Conservation (phyloP, 768 basidiomycete species). For the Tephrocybe sp. region DNA sequence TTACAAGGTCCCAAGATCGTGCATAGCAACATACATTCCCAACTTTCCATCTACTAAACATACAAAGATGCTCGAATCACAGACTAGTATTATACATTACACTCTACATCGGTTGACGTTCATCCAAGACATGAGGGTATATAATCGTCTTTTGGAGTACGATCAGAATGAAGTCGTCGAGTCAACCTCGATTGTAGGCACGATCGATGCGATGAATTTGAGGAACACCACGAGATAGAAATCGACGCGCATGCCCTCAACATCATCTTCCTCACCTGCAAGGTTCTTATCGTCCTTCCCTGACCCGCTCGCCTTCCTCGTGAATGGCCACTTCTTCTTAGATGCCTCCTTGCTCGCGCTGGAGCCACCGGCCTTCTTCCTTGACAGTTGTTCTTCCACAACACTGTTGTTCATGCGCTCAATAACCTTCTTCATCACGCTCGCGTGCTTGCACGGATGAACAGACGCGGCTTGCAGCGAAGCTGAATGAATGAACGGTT, state of each 20-base stretch:
- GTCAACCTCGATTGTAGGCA: conserved; percentile 98
- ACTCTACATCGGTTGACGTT: background rate
- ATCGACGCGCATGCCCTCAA: conserved; percentile 93
- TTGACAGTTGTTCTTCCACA: conserved; percentile 75
- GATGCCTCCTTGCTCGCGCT: conserved; percentile 42
- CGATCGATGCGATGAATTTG: conserved; percentile 98
- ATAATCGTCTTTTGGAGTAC: background rate
- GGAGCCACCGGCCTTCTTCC: conserved; percentile 42
- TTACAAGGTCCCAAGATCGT: too few species aligned
- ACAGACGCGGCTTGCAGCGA: conserved; percentile 88
- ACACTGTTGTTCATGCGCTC: conserved; percentile 95
- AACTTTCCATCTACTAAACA: background rate
- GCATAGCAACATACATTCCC: background rate
- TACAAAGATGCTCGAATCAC: background rate
- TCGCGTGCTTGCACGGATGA: conserved; percentile 97
- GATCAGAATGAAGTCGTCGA: conserved; percentile 74
- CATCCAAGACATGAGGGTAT: conserved; percentile 16
- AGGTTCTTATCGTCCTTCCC: conserved; percentile 49
- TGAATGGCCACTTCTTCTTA: conserved; percentile 86
- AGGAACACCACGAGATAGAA: conserved; percentile 98
- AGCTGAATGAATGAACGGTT: conserved; percentile 92
- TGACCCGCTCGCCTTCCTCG: conserved; percentile 66
- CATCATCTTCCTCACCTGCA: conserved; percentile 60
- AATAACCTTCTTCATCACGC: conserved; percentile 99
- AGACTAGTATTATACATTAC: background rate